Evolutionary conservation across 768 basidiomycete genomes (phyloP).

Genomic region (Serendipita vermifera): DNA sequence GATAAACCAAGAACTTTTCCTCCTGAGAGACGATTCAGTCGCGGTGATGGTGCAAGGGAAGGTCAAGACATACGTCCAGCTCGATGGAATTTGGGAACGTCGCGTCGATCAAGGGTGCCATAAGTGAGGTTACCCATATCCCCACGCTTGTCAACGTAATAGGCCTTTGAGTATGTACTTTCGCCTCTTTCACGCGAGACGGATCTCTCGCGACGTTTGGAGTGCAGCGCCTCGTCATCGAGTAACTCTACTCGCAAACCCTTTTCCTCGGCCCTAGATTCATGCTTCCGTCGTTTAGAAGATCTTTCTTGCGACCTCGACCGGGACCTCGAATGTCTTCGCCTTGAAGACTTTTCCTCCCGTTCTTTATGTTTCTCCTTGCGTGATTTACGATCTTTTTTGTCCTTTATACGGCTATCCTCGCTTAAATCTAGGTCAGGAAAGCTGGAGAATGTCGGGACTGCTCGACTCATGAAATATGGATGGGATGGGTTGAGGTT

Average conservation of each 20-base stretch:
- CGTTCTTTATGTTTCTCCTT: not conserved
- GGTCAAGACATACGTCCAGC: slow-evolving; percentile 38
- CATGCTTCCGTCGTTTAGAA: too few species aligned
- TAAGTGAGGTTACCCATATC: slow-evolving; percentile 54
- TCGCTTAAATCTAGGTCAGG: too few species aligned
- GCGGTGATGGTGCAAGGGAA: slow-evolving; percentile 6
- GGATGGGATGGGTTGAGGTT: too few species aligned
- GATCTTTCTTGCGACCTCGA: too few species aligned
- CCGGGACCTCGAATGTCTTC: not conserved
- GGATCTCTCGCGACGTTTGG: too few species aligned
- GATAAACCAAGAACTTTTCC: slow-evolving; percentile 55
- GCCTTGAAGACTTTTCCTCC: not conserved
- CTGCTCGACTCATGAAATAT: too few species aligned
- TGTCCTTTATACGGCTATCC: too few species aligned
- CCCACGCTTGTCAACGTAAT: slow-evolving; percentile 32
- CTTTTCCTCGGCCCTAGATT: too few species aligned
- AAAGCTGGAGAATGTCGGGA: too few species aligned
- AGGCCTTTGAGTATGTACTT: not conserved
- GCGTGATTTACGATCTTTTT: not conserved
- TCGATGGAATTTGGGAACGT: slow-evolving; percentile 52
- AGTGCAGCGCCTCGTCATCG: too few species aligned
- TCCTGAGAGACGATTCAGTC: slow-evolving; percentile 29
- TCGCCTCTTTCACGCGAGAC: too few species aligned
- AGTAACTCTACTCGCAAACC: too few species aligned
- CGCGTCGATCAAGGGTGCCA: slow-evolving; percentile 47